Conservation (phyloP, 2,329 filamentous ascomycete genomes). For the Hymenoscyphus repandus region DNA sequence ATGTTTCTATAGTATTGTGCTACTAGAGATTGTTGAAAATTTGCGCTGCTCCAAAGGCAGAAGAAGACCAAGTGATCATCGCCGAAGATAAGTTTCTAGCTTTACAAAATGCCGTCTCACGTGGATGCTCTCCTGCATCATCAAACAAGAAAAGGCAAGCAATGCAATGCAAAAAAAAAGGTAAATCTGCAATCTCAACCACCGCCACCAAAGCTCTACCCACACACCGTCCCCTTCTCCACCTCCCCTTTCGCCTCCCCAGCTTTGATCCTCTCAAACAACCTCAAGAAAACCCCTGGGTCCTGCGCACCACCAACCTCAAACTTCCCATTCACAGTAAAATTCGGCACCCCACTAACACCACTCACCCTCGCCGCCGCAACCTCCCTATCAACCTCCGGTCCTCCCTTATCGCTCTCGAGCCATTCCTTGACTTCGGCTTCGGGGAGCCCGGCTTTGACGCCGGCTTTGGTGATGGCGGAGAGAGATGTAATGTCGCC, state of each 20-base stretch:
- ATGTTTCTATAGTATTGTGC: too few relatives aligned
- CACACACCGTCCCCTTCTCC: constrained; percentile 5
- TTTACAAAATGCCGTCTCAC: too few relatives aligned
- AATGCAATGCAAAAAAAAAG: not conserved
- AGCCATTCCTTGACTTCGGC: constrained; percentile 50
- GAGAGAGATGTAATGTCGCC: constrained; percentile 56
- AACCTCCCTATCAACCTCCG: constrained; percentile 33
- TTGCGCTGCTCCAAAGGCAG: too few relatives aligned
- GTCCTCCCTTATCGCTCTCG: constrained; percentile 47
- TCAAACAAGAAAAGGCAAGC: too few relatives aligned
- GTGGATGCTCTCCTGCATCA: too few relatives aligned
- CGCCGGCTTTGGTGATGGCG: constrained; percentile 47
- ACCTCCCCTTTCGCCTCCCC: constrained; percentile 23
- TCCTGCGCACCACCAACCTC: constrained; percentile 70
- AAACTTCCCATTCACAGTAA: constrained; percentile 63
- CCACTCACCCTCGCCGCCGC: constrained; percentile 38
- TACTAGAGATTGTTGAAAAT: too few relatives aligned
- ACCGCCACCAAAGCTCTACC: not conserved
- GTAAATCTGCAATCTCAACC: not conserved
- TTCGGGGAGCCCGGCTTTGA: constrained; percentile 47
- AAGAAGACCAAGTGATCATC: too few relatives aligned
- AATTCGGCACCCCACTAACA: constrained; percentile 68
- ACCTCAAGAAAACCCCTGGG: constrained; percentile 56
- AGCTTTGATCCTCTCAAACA: constrained; percentile 52
- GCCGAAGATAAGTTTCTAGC: too few relatives aligned